Evolutionary conservation across 352 stramenopile species (phyloP).

Genomic region (Globisporangium cylindrosporum): DNA sequence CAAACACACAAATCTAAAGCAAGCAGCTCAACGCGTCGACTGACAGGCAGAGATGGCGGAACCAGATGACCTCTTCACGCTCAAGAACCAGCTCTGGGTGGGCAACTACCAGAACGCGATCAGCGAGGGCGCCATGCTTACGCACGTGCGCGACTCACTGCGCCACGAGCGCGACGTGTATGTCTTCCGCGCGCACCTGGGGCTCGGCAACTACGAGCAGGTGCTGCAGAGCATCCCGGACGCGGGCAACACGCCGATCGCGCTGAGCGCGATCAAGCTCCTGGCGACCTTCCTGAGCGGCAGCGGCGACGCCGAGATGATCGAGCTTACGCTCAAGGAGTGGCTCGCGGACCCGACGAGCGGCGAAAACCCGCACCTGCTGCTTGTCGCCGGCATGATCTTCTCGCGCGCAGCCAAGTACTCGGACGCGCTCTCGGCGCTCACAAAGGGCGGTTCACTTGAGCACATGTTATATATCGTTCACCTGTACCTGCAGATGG

Average conservation of each 20-base stretch:
- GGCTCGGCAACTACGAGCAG: slow-evolving; percentile 85
- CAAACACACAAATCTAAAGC: background rate
- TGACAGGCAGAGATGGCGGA: slow-evolving; percentile 64
- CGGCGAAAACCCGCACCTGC: slow-evolving; percentile 87
- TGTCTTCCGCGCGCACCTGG: slow-evolving; percentile 90
- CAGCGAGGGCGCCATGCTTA: slow-evolving; percentile 88
- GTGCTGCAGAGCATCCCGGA: slow-evolving; percentile 88
- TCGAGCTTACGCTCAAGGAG: slow-evolving; percentile 89
- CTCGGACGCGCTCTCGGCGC: slow-evolving; percentile 92
- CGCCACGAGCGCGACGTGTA: slow-evolving; percentile 94
- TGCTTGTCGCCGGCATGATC: slow-evolving; percentile 93
- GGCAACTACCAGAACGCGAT: slow-evolving; percentile 95
- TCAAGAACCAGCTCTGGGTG: slow-evolving; percentile 97
- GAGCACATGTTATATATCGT: slow-evolving; percentile 91
- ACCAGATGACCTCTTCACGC: slow-evolving; percentile 97
- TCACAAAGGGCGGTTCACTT: slow-evolving; percentile 89
- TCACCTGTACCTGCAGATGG: slow-evolving; percentile 91
- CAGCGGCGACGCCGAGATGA: slow-evolving; percentile 80
- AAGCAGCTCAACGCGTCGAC: background rate
- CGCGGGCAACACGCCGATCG: slow-evolving; percentile 56
- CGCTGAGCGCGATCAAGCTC: slow-evolving; percentile 84
- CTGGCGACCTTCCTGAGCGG: slow-evolving; percentile 81
- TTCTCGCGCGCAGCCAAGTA: slow-evolving; percentile 91
- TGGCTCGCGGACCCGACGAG: slow-evolving; percentile 83
- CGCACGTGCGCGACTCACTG: slow-evolving; percentile 80